A percentile compares a stretch with the other conserved stretches of the same genome.
phyloP scores from a whole-genome alignment of 805 yeast species.

The Kazachstania taianensis region DNA sequence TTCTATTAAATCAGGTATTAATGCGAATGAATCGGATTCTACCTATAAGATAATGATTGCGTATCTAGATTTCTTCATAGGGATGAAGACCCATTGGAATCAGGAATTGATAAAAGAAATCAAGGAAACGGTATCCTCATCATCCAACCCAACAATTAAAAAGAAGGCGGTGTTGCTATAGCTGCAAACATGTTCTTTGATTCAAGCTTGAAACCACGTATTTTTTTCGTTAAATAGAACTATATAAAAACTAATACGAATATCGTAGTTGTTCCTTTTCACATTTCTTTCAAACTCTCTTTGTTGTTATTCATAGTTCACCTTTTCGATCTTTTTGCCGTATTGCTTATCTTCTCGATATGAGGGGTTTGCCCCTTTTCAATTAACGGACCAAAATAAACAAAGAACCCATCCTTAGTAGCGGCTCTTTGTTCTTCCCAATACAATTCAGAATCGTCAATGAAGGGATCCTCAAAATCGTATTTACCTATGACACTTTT shows the following conservation, averaged over 20 bases:
- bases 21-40: conserved; percentile 15
- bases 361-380: conserved; percentile 45
- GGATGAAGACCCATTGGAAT: conserved; percentile 29
- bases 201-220: no score
- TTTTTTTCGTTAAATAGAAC: no score
- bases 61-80: conserved; percentile 44
- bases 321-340: no score
- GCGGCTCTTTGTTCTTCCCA: conserved; percentile 92
- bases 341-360: conserved; percentile 30
- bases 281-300: no score
- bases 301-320: no score
- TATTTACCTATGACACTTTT: conserved; percentile 82
- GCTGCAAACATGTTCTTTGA: no score
- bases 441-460: conserved; percentile 84
- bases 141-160: no score
- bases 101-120: conserved; percentile 1
- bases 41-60: conserved; percentile 35
- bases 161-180: no score
- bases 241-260: neutral
- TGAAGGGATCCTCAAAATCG: conserved; percentile 88
- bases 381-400: conserved; percentile 83
- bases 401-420: conserved; percentile 92
- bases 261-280: no score
- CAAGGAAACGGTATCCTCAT: no score
- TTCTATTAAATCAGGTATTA: conserved; percentile 11